phyloP scores from a whole-genome alignment of 1,139 yeast genomes.

The Debaryomycetaceae sp. region DNA sequence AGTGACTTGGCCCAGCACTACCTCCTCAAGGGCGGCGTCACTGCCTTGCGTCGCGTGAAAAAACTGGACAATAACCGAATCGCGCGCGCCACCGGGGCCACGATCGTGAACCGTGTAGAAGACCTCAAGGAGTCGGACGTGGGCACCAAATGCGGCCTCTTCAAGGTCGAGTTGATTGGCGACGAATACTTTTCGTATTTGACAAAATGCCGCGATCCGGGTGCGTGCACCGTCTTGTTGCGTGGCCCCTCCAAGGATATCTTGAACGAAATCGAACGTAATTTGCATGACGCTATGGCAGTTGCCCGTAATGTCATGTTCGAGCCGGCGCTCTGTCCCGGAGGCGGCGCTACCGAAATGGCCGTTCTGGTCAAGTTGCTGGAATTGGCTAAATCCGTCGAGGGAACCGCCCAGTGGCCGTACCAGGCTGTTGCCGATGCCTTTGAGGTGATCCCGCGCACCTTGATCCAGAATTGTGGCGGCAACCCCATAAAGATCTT shows the following conservation, averaged over 20 bases:
- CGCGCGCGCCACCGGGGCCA: conserved; percentile 96
- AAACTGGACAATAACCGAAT: conserved; percentile 95
- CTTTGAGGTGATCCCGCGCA: conserved; percentile 92
- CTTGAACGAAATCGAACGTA: conserved; percentile 95
- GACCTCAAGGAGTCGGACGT: conserved; percentile 95
- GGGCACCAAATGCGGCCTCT: conserved; percentile 65
- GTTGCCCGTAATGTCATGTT: conserved; percentile 91
- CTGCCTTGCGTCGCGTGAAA: conserved; percentile 89
- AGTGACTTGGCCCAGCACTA: conserved; percentile 97
- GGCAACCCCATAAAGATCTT: conserved; percentile 90
- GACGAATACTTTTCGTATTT: conserved; percentile 89
- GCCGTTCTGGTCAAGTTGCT: conserved; percentile 82
- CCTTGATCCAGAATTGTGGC: conserved; percentile 95
- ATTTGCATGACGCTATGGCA: conserved; percentile 97
- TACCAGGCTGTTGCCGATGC: conserved; percentile 92
- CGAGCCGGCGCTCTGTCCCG: conserved; percentile 72
- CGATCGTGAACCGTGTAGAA: conserved; percentile 82
- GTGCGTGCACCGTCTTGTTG: conserved; percentile 83
- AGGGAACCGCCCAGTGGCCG: conserved; percentile 92
- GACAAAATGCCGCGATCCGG: conserved; percentile 84
- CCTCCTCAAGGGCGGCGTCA: conserved; percentile 83
- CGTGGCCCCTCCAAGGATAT: conserved; percentile 99
- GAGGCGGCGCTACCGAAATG: conserved; percentile 99
- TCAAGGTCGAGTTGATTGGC: conserved; percentile 94
- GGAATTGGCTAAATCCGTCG: conserved; percentile 75